Conservation (phyloP, 345 rosid genomes). For the Gossypium australe region DNA sequence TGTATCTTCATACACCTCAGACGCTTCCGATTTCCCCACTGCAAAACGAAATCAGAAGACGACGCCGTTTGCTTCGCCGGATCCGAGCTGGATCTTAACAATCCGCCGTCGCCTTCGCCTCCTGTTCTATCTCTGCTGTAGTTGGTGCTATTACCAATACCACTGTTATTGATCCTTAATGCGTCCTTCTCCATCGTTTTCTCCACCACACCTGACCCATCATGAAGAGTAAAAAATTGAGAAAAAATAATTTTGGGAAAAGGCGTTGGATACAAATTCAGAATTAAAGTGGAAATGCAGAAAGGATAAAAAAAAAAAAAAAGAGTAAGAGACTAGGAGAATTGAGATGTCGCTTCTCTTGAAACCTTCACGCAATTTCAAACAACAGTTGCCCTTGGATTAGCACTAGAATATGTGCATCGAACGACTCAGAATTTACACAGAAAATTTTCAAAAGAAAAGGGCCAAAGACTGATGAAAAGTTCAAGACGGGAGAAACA, state of each 20-base stretch:
- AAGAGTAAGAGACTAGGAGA: background rate
- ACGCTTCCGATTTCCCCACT: slow-evolving; percentile 77
- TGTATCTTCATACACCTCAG: slow-evolving; percentile 70
- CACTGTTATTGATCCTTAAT: slow-evolving; percentile 21
- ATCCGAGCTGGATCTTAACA: slow-evolving; percentile 35
- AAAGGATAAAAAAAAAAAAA: background rate
- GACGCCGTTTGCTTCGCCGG: slow-evolving; percentile 29
- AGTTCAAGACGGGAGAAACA: background rate
- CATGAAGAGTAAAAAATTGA: background rate
- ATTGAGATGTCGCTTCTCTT: background rate
- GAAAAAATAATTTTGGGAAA: background rate
- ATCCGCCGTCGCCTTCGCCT: slow-evolving; percentile 15
- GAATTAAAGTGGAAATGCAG: background rate
- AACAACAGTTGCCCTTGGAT: background rate
- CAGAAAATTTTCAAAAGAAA: background rate
- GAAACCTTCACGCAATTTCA: slow-evolving; percentile 5
- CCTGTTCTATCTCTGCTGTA: slow-evolving; percentile 23
- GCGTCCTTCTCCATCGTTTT: slow-evolving; percentile 47
- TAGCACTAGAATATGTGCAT: slow-evolving; percentile 4
- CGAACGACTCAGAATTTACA: background rate
- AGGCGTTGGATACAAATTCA: background rate
- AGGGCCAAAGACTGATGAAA: background rate
- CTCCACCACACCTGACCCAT: slow-evolving; percentile 25
- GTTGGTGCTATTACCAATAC: slow-evolving; percentile 17
- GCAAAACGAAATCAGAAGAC: slow-evolving; percentile 50